Base-by-base conservation (phyloP, 305 asterid species). In the Fraxinus greggii region DNA sequence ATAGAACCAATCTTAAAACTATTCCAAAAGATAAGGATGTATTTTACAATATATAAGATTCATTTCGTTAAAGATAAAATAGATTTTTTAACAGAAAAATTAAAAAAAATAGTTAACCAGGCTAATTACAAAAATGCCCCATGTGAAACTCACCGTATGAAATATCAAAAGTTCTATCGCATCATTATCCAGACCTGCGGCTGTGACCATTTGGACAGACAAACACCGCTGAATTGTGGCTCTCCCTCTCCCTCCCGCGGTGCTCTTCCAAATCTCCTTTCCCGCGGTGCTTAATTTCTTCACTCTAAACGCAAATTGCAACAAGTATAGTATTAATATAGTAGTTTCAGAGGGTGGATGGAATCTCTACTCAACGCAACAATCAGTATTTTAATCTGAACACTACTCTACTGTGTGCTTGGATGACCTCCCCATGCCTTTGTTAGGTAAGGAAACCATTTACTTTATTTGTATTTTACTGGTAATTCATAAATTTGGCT, bases 371-470 rank as follows among this genome's bases (percentile, higher is more conserved):
- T 6, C 35, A 29, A 48, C n/a, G 76, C 78, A 65, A 75, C 72
- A 7, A 33, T 78, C 31, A 70, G 73, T 63, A 12, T 33, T 70
- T 36, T 10, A 31, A 26, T 35, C 73, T 31, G 78, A 69, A 74
- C 38, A 73, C 36, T 32, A 73, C n/a, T 32, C 33, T 42, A 81
- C 23, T 29, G 48, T 79, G 48, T 45, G 77, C 76, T 26, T 84
- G 81, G 45, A 81, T 84, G 89, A 84, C 88, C 89, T 82, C 61
- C 85, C 88, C 91, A 89, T 89, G 92, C 90, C 89, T 87, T 82
- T 89, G 77, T 84, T 80, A 85, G 92, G 91, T 89, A n/a, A 7
- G 5, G 3, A 19, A 38, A 17, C 45, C 13, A 26, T 31, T 45
- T 29, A 40, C 67, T 72, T 38, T 42, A 12, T 74, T 81, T 51